Percentiles rank a stretch among this genome's conserved stretches.
Evolutionary conservation across 768 basidiomycete genomes (phyloP).

Genomic region (Dioszegia hungarica): DNA sequence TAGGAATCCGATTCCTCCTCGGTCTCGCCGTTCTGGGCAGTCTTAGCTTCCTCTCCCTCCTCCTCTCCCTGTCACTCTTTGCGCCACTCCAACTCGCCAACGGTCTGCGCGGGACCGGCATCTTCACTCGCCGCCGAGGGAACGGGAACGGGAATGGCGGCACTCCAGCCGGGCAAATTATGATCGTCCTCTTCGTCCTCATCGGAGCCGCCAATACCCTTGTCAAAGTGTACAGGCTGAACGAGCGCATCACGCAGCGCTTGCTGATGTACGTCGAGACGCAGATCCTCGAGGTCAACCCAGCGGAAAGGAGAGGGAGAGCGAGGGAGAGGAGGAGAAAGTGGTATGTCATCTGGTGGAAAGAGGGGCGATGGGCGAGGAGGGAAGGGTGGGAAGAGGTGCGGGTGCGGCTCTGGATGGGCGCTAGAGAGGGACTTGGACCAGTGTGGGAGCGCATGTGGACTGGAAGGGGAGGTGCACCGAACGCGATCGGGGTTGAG

Average conservation of each 20-base stretch:
- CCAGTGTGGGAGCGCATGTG: slow-evolving; percentile 12
- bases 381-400: slow-evolving; percentile 27
- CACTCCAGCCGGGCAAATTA: slow-evolving; percentile 17
- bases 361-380: slow-evolving; percentile 20
- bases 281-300: slow-evolving; percentile 41
- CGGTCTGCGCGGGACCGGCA: slow-evolving; percentile 25
- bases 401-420: slow-evolving; percentile 14
- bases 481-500: not conserved
- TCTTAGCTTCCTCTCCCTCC: slow-evolving; percentile 33
- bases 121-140: slow-evolving; percentile 21
- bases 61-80: slow-evolving; percentile 30
- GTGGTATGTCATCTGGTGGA: slow-evolving; percentile 24
- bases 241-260: slow-evolving; percentile 12
- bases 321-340: slow-evolving; percentile 5
- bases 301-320: slow-evolving; percentile 18
- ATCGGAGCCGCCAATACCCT: slow-evolving; percentile 35
- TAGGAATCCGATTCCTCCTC: slow-evolving; percentile 27
- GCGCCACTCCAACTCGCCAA: slow-evolving; percentile 34
- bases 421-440: slow-evolving; percentile 5
- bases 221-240: slow-evolving; percentile 17
- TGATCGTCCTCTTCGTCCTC: slow-evolving; percentile 35
- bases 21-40: slow-evolving; percentile 36
- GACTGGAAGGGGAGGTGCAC: not conserved
- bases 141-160: slow-evolving; percentile 1
- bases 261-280: slow-evolving; percentile 35